These are phyloP conservation scores for Aureobasidium sp. DNA, from an alignment of 2,329 filamentous ascomycete species.

Conservation along the genomic window DNA sequence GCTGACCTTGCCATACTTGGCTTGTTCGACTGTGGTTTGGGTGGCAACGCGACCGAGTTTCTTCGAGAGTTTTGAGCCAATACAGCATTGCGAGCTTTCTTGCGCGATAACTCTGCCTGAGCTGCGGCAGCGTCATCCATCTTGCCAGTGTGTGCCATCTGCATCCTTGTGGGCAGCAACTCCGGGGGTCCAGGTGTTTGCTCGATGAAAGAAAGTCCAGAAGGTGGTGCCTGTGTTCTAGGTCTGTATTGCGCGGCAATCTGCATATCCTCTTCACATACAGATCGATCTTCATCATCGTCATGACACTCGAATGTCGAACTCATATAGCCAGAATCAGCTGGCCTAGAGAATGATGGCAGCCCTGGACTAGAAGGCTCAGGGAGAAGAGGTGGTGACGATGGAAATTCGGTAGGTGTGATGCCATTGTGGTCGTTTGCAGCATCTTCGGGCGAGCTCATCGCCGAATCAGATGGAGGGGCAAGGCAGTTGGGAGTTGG, in stretches of 20 bases:
- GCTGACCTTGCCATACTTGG: constrained; percentile 6
- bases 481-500: constrained; percentile 16
- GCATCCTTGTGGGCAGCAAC: constrained; percentile 26
- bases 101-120: constrained; percentile 10
- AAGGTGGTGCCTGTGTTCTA: constrained; percentile 11
- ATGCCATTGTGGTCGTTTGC: constrained; percentile 35
- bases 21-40: constrained; percentile 16
- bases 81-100: constrained; percentile 14
- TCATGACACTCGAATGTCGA: constrained; percentile 61
- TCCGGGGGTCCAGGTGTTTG: constrained; percentile 34
- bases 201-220: constrained; percentile 26
- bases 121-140: background rate
- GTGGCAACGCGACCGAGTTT: constrained; percentile 26
- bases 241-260: constrained; percentile 26
- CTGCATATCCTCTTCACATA: constrained; percentile 29
- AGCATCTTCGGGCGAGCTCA: constrained; percentile 38
- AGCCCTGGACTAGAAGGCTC: constrained; percentile 69
- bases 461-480: constrained; percentile 31
- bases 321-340: constrained; percentile 78
- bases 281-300: constrained; percentile 33
- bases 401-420: constrained; percentile 64
- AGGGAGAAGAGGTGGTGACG: constrained; percentile 77
- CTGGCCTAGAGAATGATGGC: constrained; percentile 31
- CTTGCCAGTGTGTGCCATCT: constrained; percentile 10
- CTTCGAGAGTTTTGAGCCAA: constrained; percentile 20